Evolutionary conservation across 345 rosid species (phyloP), one percentile per base, ranked within the genome.

Genomic region (Camelina laxa): DNA sequence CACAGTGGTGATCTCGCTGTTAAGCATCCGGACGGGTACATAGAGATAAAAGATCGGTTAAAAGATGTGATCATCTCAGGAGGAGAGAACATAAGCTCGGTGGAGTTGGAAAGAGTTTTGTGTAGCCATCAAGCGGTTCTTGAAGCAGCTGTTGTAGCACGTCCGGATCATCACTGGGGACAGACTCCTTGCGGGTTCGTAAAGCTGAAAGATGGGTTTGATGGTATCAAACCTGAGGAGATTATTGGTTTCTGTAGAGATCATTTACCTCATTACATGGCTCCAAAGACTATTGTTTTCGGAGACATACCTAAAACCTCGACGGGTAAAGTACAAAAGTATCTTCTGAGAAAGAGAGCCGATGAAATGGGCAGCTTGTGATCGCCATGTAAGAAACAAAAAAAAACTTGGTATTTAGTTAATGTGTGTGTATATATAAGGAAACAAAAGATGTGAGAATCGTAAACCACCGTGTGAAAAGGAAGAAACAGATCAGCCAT

Each of bases 151-250:
- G 96, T 93, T 35, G 96, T 91, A 1, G 91, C 85, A 0, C 76
- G 91, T 59, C 96, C 90, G 0, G 97, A 93, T 69, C 70, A 84
- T 75, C 84, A 86, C 1, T 91, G 96, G 94, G 97, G 98, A 55
- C 86, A 93, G 47, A 88, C 96, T 1, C 96, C 97, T 49, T 91
- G 97, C 60, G 96, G 92, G 19, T 91, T 93, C 20, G 89, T 93
- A 59, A 91, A 81, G 73, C 53, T 91, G 39, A 93, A 86, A 81
- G 87, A 85, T 3, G 92, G 84, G 14, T 80, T 65, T 19, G 48
- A 80, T 10, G 14, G 7, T 0, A 59, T 54, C 0, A 31, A 68
- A 42, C 82, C 80, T 4, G 71, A 77, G 44, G 97, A 91, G 30
- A 81, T 93, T 17, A 83, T 91, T 15, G 60, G 60, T 47, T 89